Evolutionary conservation across 192 early-diverging fungal species (phyloP), one percentile per base, ranked within the genome.

Genomic region (Dissophora ornata): DNA sequence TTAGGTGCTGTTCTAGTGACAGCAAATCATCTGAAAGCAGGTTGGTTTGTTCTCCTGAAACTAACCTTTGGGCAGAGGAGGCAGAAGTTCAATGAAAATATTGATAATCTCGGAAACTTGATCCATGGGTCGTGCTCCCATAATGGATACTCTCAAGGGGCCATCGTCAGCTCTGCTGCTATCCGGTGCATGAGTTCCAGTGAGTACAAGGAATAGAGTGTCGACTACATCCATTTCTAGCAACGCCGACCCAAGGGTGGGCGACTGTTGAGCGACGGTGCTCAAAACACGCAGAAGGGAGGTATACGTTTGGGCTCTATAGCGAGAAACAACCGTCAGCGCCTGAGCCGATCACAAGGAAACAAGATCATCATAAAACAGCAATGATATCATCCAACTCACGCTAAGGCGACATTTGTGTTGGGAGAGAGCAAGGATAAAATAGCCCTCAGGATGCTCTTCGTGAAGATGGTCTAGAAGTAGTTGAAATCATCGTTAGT

Each of bases 381-480:
- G n/a, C n/a, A n/a, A 38, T 38, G 13, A 13, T 38, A 11, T 0
- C 22, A 1, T 36, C 0, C 47, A 28, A 6, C 68, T 56, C 61
- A 75, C 71, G 63, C 57, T 40, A 79, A 54, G 42, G 79, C 52
- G 21, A 80, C 54, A 21, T 74, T 80, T 22, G 80, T 71, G 29
- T 78, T 66, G 1, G 84, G 80, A 53, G 85, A 81, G 33, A 93
- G 79, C n/a, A 88, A 55, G 9, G 73, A 56, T 19, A 91, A 59
- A 25, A 93, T 79, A 13, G 84, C 74, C 50, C 82, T 69, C 7
- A 95, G 66, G 30, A 94, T 52, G n/a, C 52, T 57, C 24, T 84
- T 64, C 0, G 88, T 82, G 8, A 92, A 80, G 15, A 93, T 68
- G 19, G 80, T 59, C 73, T 95, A 86, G 2, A 92, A 21, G n/a